Evolutionary conservation across 352 stramenopile species (phyloP), one percentile per base, ranked within the genome.

Genomic region (Lagenidium sp.): DNA sequence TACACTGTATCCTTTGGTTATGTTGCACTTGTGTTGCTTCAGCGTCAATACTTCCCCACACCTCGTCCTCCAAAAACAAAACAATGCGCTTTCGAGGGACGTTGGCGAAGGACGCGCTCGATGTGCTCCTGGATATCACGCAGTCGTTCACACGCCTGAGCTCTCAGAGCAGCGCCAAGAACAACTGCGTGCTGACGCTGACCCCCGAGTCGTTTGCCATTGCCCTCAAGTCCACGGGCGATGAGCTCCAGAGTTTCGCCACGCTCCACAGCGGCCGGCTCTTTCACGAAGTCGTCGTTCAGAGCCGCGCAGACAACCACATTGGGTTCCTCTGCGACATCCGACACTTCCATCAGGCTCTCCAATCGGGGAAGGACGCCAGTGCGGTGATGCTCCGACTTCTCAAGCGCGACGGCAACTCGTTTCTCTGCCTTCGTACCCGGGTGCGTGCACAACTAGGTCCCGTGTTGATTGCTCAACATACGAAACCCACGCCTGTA

Each of bases 31-130:
- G n/a, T n/a, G n/a, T n/a, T n/a, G n/a, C n/a, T n/a, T n/a, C n/a
- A n/a, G n/a, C n/a, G n/a, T n/a, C n/a, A n/a, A n/a, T n/a, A n/a
- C n/a, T n/a, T n/a, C n/a, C n/a, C n/a, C n/a, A n/a, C n/a, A n/a
- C n/a, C n/a, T n/a, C n/a, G n/a, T n/a, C n/a, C n/a, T n/a, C n/a
- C 20, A n/a, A 15, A 31, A 8, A 6, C 3, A 21, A 31, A 30
- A 42, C n/a, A 6, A 91, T 91, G 78, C 78, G 78, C 25, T 91
- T 91, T 60, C 75, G 78, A 39, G 78, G 78, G 28, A 86, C 75
- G 24, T 45, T 91, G 22, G 62, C 73, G 32, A 83, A 85, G 57
- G 74, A 85, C 48, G 64, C 79, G 50, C 61, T 92, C 36, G 71
- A 71, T 21, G 68, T 87, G 52, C 63, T 92, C 57, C 63, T 92